Conservation (phyloP, 2,329 filamentous ascomycete species). For the Neopestalotiopsis clavispora region DNA sequence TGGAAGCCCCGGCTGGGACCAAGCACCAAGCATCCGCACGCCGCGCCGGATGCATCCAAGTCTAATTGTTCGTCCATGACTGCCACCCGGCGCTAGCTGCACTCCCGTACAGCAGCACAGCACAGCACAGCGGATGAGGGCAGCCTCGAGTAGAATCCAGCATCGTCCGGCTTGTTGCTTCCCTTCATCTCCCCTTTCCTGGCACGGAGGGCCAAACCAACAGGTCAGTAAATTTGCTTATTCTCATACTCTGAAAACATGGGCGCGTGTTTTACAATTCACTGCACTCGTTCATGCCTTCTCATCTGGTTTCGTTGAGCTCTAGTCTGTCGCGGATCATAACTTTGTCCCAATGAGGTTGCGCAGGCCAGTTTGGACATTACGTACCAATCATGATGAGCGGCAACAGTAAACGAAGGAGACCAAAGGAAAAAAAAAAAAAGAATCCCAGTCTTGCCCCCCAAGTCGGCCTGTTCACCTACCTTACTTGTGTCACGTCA, state of each 20-base stretch:
- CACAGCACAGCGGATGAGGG: conserved; percentile 2
- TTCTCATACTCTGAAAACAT: background rate
- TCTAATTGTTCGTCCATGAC: background rate
- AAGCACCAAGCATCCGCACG: conserved; percentile 1
- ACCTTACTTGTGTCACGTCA: conserved; percentile 6
- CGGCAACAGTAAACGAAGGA: background rate
- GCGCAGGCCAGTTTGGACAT: background rate
- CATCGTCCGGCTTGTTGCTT: background rate
- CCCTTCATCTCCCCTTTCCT: background rate
- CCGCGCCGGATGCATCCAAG: conserved; percentile 4
- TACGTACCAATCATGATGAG: background rate
- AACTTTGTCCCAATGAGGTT: conserved; percentile 1
- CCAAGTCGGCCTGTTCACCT: background rate
- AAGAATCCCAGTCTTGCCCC: background rate
- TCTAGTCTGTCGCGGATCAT: background rate
- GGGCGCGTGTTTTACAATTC: background rate
- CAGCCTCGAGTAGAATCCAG: background rate
- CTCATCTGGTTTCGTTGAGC: background rate
- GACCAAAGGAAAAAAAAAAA: background rate
- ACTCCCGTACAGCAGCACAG: background rate
- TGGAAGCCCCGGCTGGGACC: background rate
- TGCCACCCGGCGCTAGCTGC: conserved; percentile 9
- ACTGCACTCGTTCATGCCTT: background rate
- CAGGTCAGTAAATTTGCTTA: conserved; percentile 5
- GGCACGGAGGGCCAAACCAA: background rate